Evolutionary conservation across 768 basidiomycete species (phyloP).

Genomic region (Hirschioporus abietinus): DNA sequence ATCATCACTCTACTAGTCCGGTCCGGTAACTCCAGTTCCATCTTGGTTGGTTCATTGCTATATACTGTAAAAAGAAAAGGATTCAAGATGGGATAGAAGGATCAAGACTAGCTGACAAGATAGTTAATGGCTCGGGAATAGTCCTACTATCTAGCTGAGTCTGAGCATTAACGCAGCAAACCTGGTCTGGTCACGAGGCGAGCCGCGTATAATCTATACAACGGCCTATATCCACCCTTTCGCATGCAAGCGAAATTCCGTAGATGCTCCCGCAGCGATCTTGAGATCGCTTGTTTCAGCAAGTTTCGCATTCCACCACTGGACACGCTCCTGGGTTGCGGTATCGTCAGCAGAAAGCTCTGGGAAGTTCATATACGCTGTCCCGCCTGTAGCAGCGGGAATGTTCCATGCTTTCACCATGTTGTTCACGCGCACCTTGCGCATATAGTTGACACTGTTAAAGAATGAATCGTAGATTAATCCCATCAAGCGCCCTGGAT

Average conservation of each 20-base stretch:
- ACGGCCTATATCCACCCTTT: background rate
- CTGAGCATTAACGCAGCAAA: too few relatives aligned
- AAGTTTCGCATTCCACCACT: constrained; percentile 21
- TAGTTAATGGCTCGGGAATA: too few relatives aligned
- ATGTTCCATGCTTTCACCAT: constrained; percentile 15
- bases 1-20: too few relatives aligned
- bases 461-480: constrained; percentile 1
- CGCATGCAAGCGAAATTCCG: constrained; percentile 12
- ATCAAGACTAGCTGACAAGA: too few relatives aligned
- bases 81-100: too few relatives aligned
- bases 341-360: constrained; percentile 16
- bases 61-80: too few relatives aligned
- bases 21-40: too few relatives aligned
- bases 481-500: background rate
- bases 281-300: constrained; percentile 14
- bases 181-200: too few relatives aligned
- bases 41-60: too few relatives aligned
- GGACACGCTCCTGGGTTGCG: constrained; percentile 10
- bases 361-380: constrained; percentile 13
- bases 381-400: constrained; percentile 10
- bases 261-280: constrained; percentile 15
- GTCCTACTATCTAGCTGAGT: too few relatives aligned
- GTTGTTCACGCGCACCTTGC: constrained; percentile 11
- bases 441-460: constrained; percentile 15
- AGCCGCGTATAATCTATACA: too few relatives aligned